Percentiles rank a stretch among this genome's conserved stretches.
These are phyloP conservation scores for Solanum clarkiae DNA, from an alignment of 257 asterid species.

Conservation along the genomic window DNA sequence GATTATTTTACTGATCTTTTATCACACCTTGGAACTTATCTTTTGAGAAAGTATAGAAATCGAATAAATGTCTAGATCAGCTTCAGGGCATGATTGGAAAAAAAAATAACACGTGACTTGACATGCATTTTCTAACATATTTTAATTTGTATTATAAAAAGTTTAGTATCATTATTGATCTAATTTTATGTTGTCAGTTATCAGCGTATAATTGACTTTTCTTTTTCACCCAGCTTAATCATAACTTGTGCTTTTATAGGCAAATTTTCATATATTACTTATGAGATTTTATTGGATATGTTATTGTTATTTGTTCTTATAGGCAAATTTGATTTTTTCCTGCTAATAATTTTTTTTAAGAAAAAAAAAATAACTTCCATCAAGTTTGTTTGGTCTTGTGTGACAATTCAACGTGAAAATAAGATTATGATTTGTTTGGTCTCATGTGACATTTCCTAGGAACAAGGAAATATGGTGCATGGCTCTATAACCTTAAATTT, in stretches of 20 bases:
- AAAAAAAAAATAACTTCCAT: too few relatives aligned
- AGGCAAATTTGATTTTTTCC: too few relatives aligned
- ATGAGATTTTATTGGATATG: too few relatives aligned
- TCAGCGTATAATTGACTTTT: neutral
- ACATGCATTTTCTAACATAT: neutral
- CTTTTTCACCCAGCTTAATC: too few relatives aligned
- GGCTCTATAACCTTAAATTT: neutral
- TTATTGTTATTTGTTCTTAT: too few relatives aligned
- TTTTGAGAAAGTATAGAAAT: neutral
- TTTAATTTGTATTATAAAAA: neutral
- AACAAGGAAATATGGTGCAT: neutral
- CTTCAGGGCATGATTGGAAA: neutral
- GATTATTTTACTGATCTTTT: neutral
- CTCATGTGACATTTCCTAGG: neutral
- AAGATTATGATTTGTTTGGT: neutral
- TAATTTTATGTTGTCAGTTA: neutral
- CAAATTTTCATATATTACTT: too few relatives aligned
- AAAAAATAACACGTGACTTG: neutral
- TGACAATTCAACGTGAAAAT: neutral
- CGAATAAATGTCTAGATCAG: neutral
- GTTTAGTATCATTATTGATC: neutral
- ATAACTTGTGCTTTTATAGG: too few relatives aligned
- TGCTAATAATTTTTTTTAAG: too few relatives aligned
- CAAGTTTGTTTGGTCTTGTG: too few relatives aligned
- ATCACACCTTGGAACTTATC: neutral